phyloP scores from a whole-genome alignment of 257 asterid genomes.

The Cinchona pubescens region DNA sequence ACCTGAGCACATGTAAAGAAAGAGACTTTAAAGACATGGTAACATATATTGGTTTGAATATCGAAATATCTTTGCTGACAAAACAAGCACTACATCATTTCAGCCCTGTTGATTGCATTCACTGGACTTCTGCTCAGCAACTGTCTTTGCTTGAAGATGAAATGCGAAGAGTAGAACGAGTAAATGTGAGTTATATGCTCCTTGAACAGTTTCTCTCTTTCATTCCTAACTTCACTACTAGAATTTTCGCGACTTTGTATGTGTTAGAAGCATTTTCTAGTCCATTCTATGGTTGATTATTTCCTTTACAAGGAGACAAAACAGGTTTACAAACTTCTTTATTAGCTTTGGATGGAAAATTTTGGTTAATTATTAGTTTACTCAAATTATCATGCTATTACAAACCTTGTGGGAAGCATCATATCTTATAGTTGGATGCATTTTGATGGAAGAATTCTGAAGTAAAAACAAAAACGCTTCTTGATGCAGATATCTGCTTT shows the following conservation, averaged over 20 bases:
- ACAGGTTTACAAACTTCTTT: not conserved
- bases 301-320: not conserved
- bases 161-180: slow-evolving; percentile 98
- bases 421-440: not conserved
- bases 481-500: not conserved
- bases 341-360: not conserved
- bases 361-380: too few species aligned
- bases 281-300: not conserved
- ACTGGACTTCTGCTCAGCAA: slow-evolving; percentile 97
- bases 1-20: not conserved
- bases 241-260: not conserved
- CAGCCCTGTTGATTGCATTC: slow-evolving; percentile 99
- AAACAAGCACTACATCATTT: slow-evolving; percentile 28
- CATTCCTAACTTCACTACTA: not conserved
- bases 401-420: not conserved
- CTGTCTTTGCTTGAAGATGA: slow-evolving; percentile 93
- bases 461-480: not conserved
- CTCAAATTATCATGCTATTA: not conserved
- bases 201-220: not conserved
- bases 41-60: not conserved
- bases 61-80: slow-evolving; percentile 10
- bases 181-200: slow-evolving; percentile 57
- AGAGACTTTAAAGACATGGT: not conserved
- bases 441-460: not conserved
- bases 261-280: not conserved